phyloP scores from a whole-genome alignment of 805 yeast species.

The Wickerhamomyces sydowiorum region DNA sequence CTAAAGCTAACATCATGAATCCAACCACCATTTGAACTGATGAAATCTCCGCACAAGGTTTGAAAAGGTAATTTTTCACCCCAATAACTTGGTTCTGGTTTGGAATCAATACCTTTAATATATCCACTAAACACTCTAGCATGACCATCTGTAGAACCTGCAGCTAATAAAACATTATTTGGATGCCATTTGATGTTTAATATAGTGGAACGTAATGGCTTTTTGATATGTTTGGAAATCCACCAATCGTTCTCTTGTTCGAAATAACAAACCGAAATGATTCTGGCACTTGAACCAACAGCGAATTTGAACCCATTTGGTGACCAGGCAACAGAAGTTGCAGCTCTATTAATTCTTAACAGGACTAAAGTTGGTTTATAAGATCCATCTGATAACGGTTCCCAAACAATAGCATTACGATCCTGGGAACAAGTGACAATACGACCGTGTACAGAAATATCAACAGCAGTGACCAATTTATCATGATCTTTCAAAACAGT shows the following conservation, averaged over 20 bases:
- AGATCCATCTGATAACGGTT: slow-evolving; percentile 51
- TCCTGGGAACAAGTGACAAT: slow-evolving; percentile 97
- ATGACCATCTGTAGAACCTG: slow-evolving; percentile 93
- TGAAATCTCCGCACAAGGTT: slow-evolving; percentile 78
- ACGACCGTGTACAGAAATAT: slow-evolving; percentile 80
- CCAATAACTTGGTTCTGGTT: slow-evolving; percentile 82
- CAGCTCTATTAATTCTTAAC: slow-evolving; percentile 90
- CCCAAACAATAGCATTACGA: slow-evolving; percentile 97
- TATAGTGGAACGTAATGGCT: slow-evolving; percentile 86
- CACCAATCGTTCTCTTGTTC: slow-evolving; percentile 98
- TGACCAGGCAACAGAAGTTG: slow-evolving; percentile 92
- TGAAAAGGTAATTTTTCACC: slow-evolving; percentile 94
- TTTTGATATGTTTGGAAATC: slow-evolving; percentile 96
- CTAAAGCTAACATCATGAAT: slow-evolving; percentile 86
- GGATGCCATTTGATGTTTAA: slow-evolving; percentile 89
- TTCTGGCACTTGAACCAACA: slow-evolving; percentile 92
- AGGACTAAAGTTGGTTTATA: slow-evolving; percentile 89
- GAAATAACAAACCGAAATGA: slow-evolving; percentile 92
- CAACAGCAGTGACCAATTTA: slow-evolving; percentile 91
- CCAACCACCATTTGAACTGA: slow-evolving; percentile 76
- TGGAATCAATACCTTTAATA: slow-evolving; percentile 81
- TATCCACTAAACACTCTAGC: slow-evolving; percentile 85
- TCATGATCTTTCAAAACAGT: slow-evolving; percentile 79
- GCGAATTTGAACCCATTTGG: slow-evolving; percentile 95
- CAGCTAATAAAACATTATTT: slow-evolving; percentile 79